phyloP scores from a whole-genome alignment of 2,329 filamentous ascomycete species.

The Thielaviopsis punctulata region DNA sequence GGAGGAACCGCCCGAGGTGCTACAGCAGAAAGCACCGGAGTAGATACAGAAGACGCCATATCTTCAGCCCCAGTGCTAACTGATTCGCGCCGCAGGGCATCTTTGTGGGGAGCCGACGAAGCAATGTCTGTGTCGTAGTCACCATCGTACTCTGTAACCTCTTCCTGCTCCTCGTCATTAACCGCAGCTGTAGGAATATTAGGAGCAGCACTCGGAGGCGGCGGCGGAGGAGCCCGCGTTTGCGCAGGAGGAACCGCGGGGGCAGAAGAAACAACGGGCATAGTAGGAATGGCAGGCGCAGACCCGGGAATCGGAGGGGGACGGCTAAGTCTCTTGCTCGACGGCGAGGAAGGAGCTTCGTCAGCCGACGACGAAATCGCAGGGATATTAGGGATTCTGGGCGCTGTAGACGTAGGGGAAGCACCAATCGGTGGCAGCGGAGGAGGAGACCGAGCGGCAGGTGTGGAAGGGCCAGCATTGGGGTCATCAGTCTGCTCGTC shows the following conservation, averaged over 20 bases:
- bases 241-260: conserved; percentile 31
- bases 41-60: conserved; percentile 35
- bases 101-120: conserved; percentile 83
- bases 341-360: conserved; percentile 26
- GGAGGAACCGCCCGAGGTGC: conserved; percentile 32
- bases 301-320: conserved; percentile 43
- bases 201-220: conserved; percentile 36
- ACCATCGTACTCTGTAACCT: conserved; percentile 86
- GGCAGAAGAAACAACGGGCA: too few species aligned
- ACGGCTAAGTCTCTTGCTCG: conserved; percentile 38
- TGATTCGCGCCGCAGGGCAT: conserved; percentile 52
- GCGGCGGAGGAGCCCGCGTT: conserved; percentile 48
- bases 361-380: conserved; percentile 21
- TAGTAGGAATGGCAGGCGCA: conserved; percentile 28
- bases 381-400: conserved; percentile 18
- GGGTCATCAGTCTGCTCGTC: conserved; percentile 54
- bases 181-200: conserved; percentile 28
- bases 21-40: conserved; percentile 21
- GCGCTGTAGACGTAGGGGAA: conserved; percentile 11
- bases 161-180: conserved; percentile 53
- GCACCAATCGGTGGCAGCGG: conserved; percentile 20
- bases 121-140: conserved; percentile 97
- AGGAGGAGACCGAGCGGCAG: conserved; percentile 21
- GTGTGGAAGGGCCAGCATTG: conserved; percentile 25
- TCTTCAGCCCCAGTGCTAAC: conserved; percentile 40